Base-by-base conservation (phyloP, 208 protist species). In the Crithidia mellificae region DNA sequence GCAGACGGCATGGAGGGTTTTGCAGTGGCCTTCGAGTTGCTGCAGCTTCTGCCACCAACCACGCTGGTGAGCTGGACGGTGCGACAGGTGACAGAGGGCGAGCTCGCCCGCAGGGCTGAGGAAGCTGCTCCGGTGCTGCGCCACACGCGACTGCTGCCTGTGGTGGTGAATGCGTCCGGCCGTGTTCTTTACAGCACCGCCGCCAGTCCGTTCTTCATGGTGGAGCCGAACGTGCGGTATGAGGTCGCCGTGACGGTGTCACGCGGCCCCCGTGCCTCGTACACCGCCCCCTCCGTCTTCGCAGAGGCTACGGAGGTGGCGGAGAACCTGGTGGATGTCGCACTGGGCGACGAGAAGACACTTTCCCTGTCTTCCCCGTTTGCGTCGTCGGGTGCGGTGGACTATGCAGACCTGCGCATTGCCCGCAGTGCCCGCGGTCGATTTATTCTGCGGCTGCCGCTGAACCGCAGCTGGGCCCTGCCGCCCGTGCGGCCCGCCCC, bases 1-100 rank as follows among this genome's bases (percentile, higher is more conserved):
- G 41, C 54, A 0, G 73, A 72, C 53, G 67, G 52, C 59, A 34
- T 46, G 6, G 50, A 63, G 24, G 65, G n/a, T 15, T 87, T 82
- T 70, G 84, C 79, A 3, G 76, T 72, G 12, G 83, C 82, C 20
- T 90, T 94, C 53, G 49, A 72, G n/a, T 51, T 94, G 8, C 41
- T 63, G 12, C 82, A 78, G 7, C 63, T 84, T 24, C 68, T 88
- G 44, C 80, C 79, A 22, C 78, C 85, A 17, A 78, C 78, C 1
- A 84, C 89, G 32, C 36, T 59, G n/a, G 81, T 94, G 25, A 74
- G 73, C 22, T 94, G 89, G 89, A 59, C 58, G 7, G 74, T 89
- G 1, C 70, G 76, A 20, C 32, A 56, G 25, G 41, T 70, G 17
- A 57, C 19, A 0, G 47, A 44, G 12, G n/a, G 34, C 34, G 17